Percentiles rank a stretch among this genome's conserved stretches.
Evolutionary conservation across 495 filamentous ascomycete genomes (phyloP).

Genomic region (Jackrogersella minutella): DNA sequence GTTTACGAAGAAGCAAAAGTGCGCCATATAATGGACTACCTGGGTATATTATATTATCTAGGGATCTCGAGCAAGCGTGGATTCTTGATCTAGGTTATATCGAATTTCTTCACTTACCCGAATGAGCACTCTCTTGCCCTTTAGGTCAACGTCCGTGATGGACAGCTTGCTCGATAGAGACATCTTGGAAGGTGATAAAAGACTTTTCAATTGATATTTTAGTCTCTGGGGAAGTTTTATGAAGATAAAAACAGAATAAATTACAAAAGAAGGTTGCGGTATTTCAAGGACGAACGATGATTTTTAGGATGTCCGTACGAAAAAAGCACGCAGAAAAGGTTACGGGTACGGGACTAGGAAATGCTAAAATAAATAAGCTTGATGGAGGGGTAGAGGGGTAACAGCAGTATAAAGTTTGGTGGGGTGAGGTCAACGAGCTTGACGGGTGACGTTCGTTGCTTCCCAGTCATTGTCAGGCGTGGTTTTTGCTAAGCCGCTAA

Average conservation of each 20-base stretch:
- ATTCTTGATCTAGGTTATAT: neutral
- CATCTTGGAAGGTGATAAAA: conserved; percentile 64
- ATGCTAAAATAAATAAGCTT: conserved; percentile 5
- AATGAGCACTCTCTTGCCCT: conserved; percentile 97
- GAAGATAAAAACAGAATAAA: conserved; percentile 3
- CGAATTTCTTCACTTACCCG: conserved; percentile 68
- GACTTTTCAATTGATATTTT: conserved; percentile 32
- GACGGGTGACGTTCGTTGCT: conserved; percentile 32
- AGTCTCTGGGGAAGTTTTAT: neutral
- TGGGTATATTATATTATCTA: neutral
- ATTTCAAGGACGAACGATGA: conserved; percentile 23
- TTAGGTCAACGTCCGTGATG: conserved; percentile 94
- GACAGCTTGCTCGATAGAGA: conserved; percentile 98
- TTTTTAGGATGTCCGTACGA: conserved; percentile 31
- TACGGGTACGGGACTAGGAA: conserved; percentile 20
- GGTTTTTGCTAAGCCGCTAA: conserved; percentile 26
- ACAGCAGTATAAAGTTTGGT: conserved; percentile 19
- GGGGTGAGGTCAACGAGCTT: conserved; percentile 39
- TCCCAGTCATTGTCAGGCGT: neutral
- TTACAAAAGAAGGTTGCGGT: conserved; percentile 28
- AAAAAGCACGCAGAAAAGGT: conserved; percentile 35
- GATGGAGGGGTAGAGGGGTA: conserved; percentile 31
- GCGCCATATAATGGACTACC: conserved; percentile 1
- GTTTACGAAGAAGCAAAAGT: neutral
- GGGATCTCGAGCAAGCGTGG: neutral